These are phyloP conservation scores for Cicer cuneatum DNA, from an alignment of 306 rosid species.

Conservation along the genomic window DNA sequence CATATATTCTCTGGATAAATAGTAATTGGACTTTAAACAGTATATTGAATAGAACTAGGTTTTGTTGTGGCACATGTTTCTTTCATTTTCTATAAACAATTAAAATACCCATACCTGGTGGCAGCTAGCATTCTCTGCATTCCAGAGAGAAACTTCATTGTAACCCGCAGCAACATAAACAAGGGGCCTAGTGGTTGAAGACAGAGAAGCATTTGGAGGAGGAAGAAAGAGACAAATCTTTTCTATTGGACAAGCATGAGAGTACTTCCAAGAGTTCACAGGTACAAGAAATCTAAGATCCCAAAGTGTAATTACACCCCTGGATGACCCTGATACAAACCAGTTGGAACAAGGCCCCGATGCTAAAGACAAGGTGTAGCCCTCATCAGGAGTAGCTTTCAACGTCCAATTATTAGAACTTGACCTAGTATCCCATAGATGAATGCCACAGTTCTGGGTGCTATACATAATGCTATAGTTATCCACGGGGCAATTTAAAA, in stretches of 20 bases:
- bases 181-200: constrained; percentile 88
- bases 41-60: constrained; percentile 6
- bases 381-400: constrained; percentile 87
- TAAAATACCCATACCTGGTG: constrained; percentile 75
- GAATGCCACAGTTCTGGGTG: constrained; percentile 92
- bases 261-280: constrained; percentile 89
- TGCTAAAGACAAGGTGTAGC: constrained; percentile 75
- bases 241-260: constrained; percentile 86
- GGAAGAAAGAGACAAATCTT: constrained; percentile 86
- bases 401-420: constrained; percentile 77
- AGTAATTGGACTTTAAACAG: constrained; percentile 10
- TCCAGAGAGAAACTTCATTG: constrained; percentile 98
- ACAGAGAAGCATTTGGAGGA: constrained; percentile 70
- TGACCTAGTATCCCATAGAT: constrained; percentile 93
- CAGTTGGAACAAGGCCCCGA: constrained; percentile 88
- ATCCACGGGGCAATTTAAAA: constrained; percentile 72
- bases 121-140: constrained; percentile 95
- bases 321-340: constrained; percentile 96
- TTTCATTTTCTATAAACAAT: constrained; percentile 13
- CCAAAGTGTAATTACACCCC: constrained; percentile 95
- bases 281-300: constrained; percentile 91
- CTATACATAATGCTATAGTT: constrained; percentile 76
- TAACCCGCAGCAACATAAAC: constrained; percentile 95
- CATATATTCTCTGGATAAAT: constrained; percentile 17
- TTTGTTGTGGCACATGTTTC: constrained; percentile 22